Evolutionary conservation across 225 moss, liverwort and hornwort species (phyloP).

Genomic region (Bryoerythrophyllum caledonicum): DNA sequence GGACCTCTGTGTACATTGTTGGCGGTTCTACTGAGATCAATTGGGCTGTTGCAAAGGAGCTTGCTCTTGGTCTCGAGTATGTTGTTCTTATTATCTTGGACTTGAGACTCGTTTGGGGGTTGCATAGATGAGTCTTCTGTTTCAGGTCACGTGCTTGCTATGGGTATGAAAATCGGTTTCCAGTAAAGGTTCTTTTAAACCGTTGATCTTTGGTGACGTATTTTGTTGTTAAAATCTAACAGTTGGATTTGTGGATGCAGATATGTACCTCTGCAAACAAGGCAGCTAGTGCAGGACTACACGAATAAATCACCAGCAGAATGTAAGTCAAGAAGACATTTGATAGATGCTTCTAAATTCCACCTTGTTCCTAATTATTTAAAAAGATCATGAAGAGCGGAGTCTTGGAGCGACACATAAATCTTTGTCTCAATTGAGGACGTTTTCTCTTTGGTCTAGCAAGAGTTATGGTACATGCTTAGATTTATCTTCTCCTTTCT

Average conservation of each 20-base stretch:
- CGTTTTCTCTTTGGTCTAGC: background rate
- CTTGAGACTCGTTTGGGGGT: background rate
- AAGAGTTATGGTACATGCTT: background rate
- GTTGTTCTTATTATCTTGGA: conserved; percentile 16
- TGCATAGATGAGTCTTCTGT: background rate
- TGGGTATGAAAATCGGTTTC: background rate
- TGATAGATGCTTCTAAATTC: background rate
- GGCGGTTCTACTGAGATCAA: conserved; percentile 80
- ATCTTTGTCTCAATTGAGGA: background rate
- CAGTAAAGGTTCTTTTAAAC: conserved; percentile 2
- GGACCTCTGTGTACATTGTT: conserved; percentile 81
- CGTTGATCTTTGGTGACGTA: background rate
- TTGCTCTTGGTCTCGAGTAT: conserved; percentile 83
- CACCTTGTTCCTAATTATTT: background rate
- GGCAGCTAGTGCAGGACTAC: conserved; percentile 65
- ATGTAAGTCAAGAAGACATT: conserved; percentile 30
- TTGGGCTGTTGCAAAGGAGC: conserved; percentile 80
- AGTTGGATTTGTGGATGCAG: conserved; percentile 44
- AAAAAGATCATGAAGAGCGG: background rate
- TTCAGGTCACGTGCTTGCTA: background rate
- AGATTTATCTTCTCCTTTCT: conserved; percentile 1
- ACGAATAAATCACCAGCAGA: conserved; percentile 53
- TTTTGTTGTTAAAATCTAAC: conserved; percentile 1
- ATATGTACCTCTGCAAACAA: conserved; percentile 77
- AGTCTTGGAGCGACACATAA: background rate